These are phyloP conservation scores for Pseudocercospora fuligena DNA, from an alignment of 2,329 filamentous ascomycete genomes.

Conservation along the genomic window DNA sequence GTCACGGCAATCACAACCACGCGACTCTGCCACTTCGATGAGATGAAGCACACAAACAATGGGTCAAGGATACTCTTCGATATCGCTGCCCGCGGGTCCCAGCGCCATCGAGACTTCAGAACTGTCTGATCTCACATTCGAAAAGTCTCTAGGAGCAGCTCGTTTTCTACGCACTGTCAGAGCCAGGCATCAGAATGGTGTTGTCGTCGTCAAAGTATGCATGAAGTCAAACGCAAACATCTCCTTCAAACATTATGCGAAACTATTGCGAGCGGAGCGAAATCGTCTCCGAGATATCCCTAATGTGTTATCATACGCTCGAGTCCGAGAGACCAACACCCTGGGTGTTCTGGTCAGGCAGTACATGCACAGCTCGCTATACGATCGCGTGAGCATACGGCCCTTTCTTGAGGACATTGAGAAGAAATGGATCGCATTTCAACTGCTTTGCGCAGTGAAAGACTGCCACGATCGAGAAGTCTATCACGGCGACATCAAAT, in stretches of 20 bases:
- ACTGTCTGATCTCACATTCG: constrained; percentile 86
- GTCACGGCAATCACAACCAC: not conserved
- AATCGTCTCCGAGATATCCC: constrained; percentile 79
- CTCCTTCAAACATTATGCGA: constrained; percentile 78
- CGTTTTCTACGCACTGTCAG: constrained; percentile 97
- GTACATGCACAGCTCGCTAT: constrained; percentile 94
- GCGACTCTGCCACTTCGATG: not conserved
- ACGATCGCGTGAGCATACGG: constrained; percentile 93
- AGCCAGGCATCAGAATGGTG: constrained; percentile 84
- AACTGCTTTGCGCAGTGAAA: constrained; percentile 86
- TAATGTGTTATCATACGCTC: constrained; percentile 88
- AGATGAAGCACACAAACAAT: constrained; percentile 54
- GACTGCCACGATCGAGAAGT: constrained; percentile 89
- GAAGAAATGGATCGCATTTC: constrained; percentile 98
- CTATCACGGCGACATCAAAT: constrained; percentile 98
- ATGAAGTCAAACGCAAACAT: constrained; percentile 82
- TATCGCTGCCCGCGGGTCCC: constrained; percentile 86
- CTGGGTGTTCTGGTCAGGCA: constrained; percentile 94
- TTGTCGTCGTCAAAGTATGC: constrained; percentile 92
- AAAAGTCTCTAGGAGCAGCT: constrained; percentile 87
- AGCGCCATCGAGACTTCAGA: constrained; percentile 94
- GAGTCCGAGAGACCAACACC: constrained; percentile 86
- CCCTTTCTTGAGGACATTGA: constrained; percentile 97
- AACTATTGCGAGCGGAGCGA: constrained; percentile 81
- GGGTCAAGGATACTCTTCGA: constrained; percentile 91